Evolutionary conservation across 495 filamentous ascomycete genomes (phyloP), one percentile per base, ranked within the genome.

Genomic region (Lophiotrema nucula): DNA sequence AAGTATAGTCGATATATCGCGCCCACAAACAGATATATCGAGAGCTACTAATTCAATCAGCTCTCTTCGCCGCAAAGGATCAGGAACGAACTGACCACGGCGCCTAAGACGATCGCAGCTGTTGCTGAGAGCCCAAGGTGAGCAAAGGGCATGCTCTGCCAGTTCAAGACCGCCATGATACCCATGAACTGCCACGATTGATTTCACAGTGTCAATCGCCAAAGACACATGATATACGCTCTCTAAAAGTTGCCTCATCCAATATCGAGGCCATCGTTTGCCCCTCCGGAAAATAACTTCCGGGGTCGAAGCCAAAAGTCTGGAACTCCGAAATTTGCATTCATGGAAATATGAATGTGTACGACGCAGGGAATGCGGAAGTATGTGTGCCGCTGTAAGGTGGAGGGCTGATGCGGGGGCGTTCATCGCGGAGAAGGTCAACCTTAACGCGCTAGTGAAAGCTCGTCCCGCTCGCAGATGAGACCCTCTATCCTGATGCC

Each of bases 1-100:
- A 62, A 56, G 21, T 62, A 62, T 10, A 60, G 31, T 37, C 57
- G 37, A 22, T 60, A 60, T 37, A 54, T 41, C 4, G 19, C 57
- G 19, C 43, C 23, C 1, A 19, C 37, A 11, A 37, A 42, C 11
- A 51, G 38, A 38, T 58, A 58, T 12, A 51, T 16, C 1, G 33
- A 58, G 5, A 52, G 13, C 55, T 55, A 39, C 8, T n/a, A 19
- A 46, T 21, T 46, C 3, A 38, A 42, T 28, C 18, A 28, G 41
- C 15, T 18, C 22, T 11, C n/a, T 16, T 33, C 18, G 13, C 35
- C 23, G 4, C 8, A 3, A 19, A 1, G 3, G 8, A 5, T 19
- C n/a, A 27, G 2, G 13, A 4, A 4, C 16, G 2, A 13, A 56
- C 53, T 26, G 38, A 56, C 53, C 16, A 35, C n/a, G 16, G 15